Conservation (phyloP, 805 yeast genomes). For the Nakazawaea ishiwadae region DNA sequence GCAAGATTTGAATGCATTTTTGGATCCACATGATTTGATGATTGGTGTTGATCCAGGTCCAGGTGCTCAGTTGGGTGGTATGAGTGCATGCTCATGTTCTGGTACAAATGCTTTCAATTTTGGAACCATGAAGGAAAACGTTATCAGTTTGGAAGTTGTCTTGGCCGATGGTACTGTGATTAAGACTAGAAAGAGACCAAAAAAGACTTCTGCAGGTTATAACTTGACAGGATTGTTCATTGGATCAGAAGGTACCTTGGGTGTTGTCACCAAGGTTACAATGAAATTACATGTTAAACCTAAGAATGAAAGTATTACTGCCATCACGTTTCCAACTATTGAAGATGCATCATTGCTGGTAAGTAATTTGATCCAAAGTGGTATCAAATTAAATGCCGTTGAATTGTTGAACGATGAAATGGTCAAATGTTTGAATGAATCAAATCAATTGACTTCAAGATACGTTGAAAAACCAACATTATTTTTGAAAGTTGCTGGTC, state of each 20-base stretch:
- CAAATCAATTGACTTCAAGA: slow-evolving; percentile 41
- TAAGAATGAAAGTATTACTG: slow-evolving; percentile 50
- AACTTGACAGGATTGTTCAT: slow-evolving; percentile 62
- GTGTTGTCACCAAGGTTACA: slow-evolving; percentile 54
- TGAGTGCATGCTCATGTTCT: slow-evolving; percentile 70
- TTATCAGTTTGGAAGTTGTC: slow-evolving; percentile 63
- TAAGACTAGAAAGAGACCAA: slow-evolving; percentile 64
- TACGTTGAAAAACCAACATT: slow-evolving; percentile 61
- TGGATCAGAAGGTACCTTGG: slow-evolving; percentile 70
- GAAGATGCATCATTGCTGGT: slow-evolving; percentile 60
- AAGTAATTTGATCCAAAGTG: slow-evolving; percentile 48
- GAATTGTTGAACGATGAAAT: slow-evolving; percentile 61
- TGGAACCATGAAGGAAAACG: slow-evolving; percentile 79
- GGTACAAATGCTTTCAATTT: slow-evolving; percentile 75
- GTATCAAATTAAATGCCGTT: slow-evolving; percentile 62
- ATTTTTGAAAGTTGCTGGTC: slow-evolving; percentile 48
- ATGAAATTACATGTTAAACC: slow-evolving; percentile 53
- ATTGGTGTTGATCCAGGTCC: slow-evolving; percentile 74
- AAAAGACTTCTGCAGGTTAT: slow-evolving; percentile 73
- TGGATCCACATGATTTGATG: slow-evolving; percentile 38
- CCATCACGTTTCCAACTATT: slow-evolving; percentile 55
- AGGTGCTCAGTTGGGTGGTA: slow-evolving; percentile 73
- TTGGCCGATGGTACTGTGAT: slow-evolving; percentile 72
- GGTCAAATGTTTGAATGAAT: slow-evolving; percentile 48
- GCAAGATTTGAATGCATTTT: slow-evolving; percentile 52